Evolutionary conservation across 75 land plant species (phyloP).

Genomic region (Sequoiadendron giganteum): DNA sequence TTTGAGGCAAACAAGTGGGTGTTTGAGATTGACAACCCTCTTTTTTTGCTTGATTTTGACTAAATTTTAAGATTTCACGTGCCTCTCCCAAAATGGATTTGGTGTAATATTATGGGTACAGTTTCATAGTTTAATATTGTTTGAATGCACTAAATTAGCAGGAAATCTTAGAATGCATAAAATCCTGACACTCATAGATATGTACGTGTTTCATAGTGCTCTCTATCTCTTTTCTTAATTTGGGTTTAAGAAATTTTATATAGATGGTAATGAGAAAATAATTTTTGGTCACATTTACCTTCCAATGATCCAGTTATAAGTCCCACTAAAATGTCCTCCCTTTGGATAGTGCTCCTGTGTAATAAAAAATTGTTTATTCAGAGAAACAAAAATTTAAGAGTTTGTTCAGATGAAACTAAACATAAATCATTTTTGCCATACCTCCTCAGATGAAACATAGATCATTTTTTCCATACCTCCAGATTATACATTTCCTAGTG

Average conservation of each 20-base stretch:
- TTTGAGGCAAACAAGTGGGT: slow-evolving; percentile 76
- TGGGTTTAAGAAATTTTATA: no score
- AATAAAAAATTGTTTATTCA: not conserved
- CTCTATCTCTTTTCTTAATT: no score
- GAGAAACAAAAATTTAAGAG: not conserved
- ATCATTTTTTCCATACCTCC: slow-evolving; percentile 35
- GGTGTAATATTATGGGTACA: no score
- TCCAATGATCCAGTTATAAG: slow-evolving; percentile 69
- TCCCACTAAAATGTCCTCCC: slow-evolving; percentile 68
- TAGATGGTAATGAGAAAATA: not conserved
- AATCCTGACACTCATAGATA: no score
- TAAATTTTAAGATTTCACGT: slow-evolving; percentile 71
- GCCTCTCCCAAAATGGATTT: slow-evolving; percentile 88
- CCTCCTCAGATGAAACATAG: no score
- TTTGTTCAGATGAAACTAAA: not conserved
- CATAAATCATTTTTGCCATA: no score
- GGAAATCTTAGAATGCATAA: no score
- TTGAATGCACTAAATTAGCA: no score
- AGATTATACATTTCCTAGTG: slow-evolving; percentile 32
- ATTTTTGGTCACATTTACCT: slow-evolving; percentile 36
- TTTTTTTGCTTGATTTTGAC: slow-evolving; percentile 55
- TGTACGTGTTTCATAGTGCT: no score
- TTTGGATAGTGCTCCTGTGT: slow-evolving; percentile 48
- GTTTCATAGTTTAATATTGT: no score
- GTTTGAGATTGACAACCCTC: slow-evolving; percentile 60